Evolutionary conservation across 148 eudicot genomes (phyloP).

Genomic region (Dianthus caryophyllus): DNA sequence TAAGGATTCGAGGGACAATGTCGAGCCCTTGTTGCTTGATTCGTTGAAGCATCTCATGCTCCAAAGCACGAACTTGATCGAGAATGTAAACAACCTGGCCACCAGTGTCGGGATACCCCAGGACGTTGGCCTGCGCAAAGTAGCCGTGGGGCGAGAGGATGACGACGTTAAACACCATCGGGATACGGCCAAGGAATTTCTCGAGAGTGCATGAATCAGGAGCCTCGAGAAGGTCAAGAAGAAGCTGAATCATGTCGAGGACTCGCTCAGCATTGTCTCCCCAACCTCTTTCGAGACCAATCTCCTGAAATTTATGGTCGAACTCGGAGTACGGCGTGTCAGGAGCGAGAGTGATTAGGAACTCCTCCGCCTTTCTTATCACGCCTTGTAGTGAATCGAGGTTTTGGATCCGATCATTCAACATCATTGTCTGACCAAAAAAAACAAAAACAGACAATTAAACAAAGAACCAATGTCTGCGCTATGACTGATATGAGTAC

Average conservation of each 20-base stretch:
- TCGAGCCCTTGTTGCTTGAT: constrained; percentile 98
- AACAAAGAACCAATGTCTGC: too few relatives aligned
- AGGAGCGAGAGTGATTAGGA: constrained; percentile 53
- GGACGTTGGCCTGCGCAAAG: constrained; percentile 93
- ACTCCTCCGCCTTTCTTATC: constrained; percentile 80
- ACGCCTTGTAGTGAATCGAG: constrained; percentile 64
- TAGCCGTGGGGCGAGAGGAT: constrained; percentile 97
- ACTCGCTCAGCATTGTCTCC: constrained; percentile 84
- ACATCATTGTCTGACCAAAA: constrained; percentile 67
- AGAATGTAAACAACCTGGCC: constrained; percentile 98
- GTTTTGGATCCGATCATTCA: constrained; percentile 80
- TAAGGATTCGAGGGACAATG: constrained; percentile 81
- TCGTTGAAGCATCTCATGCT: constrained; percentile 83
- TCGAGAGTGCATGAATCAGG: constrained; percentile 95
- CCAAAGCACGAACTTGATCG: constrained; percentile 99
- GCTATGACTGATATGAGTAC: too few relatives aligned
- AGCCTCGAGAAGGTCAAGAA: constrained; percentile 91
- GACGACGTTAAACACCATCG: constrained; percentile 97
- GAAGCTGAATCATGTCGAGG: constrained; percentile 74
- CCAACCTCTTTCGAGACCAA: constrained; percentile 97
- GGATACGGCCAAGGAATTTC: constrained; percentile 80
- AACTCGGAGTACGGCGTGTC: constrained; percentile 75
- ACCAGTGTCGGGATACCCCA: constrained; percentile 98
- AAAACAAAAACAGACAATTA: background rate
- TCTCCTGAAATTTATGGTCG: constrained; percentile 82